Conservation (phyloP, 169 alveolate genomes). For the Plasmodium blacklocki region DNA sequence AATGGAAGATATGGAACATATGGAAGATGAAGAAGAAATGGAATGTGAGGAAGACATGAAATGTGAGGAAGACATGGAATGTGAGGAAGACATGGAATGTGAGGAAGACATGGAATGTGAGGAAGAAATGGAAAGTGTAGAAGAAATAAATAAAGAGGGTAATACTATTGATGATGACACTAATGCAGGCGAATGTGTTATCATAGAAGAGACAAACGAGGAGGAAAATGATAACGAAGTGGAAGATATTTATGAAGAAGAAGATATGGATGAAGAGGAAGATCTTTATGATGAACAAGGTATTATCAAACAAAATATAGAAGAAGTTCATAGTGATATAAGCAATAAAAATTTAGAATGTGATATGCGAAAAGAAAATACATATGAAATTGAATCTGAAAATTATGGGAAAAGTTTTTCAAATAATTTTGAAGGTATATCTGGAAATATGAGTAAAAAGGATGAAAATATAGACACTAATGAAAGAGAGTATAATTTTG, state of each 20-base stretch:
- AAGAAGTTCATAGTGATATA: neutral
- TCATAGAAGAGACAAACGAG: constrained; percentile 1
- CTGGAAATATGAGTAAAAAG: neutral
- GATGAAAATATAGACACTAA: constrained; percentile 1
- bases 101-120: neutral
- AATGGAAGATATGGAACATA: neutral
- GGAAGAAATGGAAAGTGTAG: neutral
- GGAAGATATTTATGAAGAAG: neutral
- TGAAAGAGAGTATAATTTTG: neutral
- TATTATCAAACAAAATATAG: neutral
- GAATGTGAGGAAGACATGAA: neutral
- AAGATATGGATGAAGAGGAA: neutral
- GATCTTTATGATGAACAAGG: neutral
- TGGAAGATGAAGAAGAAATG: neutral
- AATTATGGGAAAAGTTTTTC: neutral
- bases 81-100: neutral
- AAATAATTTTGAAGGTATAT: neutral
- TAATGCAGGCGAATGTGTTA: neutral
- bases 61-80: neutral
- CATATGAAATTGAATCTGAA: neutral
- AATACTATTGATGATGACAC: neutral
- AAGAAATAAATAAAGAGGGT: constrained; percentile 1
- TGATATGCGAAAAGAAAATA: neutral
- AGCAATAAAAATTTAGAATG: neutral
- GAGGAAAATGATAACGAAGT: neutral